A percentile compares a stretch with the other conserved stretches of the same genome.
phyloP scores from a whole-genome alignment of 75 land plant genomes.

The Adiantum capillusveneris region DNA sequence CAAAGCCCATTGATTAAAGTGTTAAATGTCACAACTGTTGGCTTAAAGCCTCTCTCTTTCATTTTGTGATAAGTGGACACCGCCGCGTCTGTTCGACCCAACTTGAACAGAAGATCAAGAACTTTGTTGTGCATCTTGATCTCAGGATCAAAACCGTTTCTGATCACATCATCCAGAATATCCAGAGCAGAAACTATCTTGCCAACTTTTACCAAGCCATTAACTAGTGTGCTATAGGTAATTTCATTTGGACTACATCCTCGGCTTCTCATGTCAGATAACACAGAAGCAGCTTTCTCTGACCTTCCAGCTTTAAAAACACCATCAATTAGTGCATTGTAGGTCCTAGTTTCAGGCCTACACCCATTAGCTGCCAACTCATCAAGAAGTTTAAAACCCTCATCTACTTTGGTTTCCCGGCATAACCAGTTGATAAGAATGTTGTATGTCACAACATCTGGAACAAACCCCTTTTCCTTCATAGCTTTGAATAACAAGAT shows the following conservation, averaged over 20 bases:
- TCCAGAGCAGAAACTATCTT: constrained; percentile 39
- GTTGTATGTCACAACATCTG: constrained; percentile 42
- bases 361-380: constrained; percentile 43
- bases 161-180: constrained; percentile 36
- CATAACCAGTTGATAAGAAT: constrained; percentile 58
- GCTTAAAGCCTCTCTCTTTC: constrained; percentile 33
- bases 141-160: constrained; percentile 25
- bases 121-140: constrained; percentile 30
- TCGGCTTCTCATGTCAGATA: constrained; percentile 26
- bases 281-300: constrained; percentile 25
- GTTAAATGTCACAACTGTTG: constrained; percentile 38
- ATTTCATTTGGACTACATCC: constrained; percentile 36
- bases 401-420: constrained; percentile 32
- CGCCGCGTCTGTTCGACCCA: constrained; percentile 50
- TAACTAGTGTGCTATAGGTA: constrained; percentile 42
- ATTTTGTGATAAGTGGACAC: constrained; percentile 35
- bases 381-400: constrained; percentile 28
- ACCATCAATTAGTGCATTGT: constrained; percentile 34
- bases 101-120: constrained; percentile 43
- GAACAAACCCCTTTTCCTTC: constrained; percentile 33
- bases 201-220: constrained; percentile 38
- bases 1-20: constrained; percentile 56
- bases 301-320: constrained; percentile 37
- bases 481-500: constrained; percentile 21
- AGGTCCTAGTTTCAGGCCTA: constrained; percentile 38